These are phyloP conservation scores for Magnusiomyces suaveolens DNA, from an alignment of 1,139 yeast species.

Conservation along the genomic window DNA sequence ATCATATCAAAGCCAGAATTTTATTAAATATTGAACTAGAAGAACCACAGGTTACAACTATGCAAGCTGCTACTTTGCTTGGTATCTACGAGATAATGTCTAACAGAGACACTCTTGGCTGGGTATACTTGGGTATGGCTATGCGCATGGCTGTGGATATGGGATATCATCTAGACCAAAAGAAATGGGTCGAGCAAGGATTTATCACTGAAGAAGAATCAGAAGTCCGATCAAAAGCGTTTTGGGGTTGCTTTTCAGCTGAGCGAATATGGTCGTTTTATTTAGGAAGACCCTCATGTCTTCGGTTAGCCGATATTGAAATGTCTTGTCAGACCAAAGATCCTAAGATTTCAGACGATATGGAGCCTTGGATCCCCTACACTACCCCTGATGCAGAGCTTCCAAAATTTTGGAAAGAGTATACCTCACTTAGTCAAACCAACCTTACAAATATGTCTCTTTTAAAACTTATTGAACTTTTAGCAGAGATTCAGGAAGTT, in stretches of 20 bases:
- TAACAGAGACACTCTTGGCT: constrained; percentile 22
- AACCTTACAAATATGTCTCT: constrained; percentile 10
- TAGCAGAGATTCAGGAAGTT: constrained; percentile 15
- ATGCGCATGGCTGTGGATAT: constrained; percentile 24
- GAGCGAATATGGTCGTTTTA: constrained; percentile 24
- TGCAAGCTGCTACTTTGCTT: constrained; percentile 20
- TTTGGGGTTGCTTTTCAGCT: constrained; percentile 24
- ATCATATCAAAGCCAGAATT: constrained; percentile 13
- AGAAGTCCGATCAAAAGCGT: constrained; percentile 19
- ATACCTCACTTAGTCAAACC: constrained; percentile 10
- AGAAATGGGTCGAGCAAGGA: constrained; percentile 18
- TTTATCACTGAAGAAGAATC: constrained; percentile 20
- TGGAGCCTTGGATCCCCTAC: constrained; percentile 14
- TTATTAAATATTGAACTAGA: constrained; percentile 15
- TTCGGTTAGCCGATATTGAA: constrained; percentile 20
- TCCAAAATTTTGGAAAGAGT: constrained; percentile 14
- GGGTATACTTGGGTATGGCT: constrained; percentile 26
- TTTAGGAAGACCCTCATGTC: constrained; percentile 22
- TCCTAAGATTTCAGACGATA: constrained; percentile 8
- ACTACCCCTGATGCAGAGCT: constrained; percentile 8
- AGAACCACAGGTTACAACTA: constrained; percentile 19
- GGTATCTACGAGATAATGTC: constrained; percentile 23
- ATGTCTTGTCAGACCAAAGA: constrained; percentile 14
- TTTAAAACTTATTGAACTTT: constrained; percentile 10
- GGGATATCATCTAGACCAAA: constrained; percentile 22